Base-by-base conservation (phyloP, 2,329 filamentous ascomycete species). In the Colletotrichum horii region DNA sequence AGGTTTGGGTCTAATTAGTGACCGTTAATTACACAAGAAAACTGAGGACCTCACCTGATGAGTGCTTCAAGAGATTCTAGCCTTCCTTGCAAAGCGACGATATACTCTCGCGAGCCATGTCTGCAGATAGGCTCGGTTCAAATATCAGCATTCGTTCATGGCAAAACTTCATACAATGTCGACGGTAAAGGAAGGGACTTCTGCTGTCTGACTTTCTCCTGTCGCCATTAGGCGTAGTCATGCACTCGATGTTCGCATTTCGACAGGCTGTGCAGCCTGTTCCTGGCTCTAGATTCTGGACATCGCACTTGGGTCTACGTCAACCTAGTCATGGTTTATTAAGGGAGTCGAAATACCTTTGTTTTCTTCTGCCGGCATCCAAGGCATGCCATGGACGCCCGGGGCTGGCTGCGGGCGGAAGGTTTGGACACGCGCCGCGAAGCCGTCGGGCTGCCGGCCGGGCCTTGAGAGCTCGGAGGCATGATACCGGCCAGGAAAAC, bases 271-370 rank as follows among this genome's bases (percentile, higher is more conserved):
- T 52, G 6, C 43, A 52, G 43, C 43, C 43, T 52, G n/a, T 52
- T 22, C 43, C 43, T 14, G 43, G 43, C n/a, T 52, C 6, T 4
- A 52, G 43, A 22, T 14, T 52, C 43, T 52, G 43, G 22, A 52
- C 43, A 52, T 52, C 43, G 43, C 43, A 52, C 43, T 52, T 1
- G 1, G 43, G 1, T 14, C n/a, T 22, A 7, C n/a, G 43, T 52
- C 43, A 52, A 1, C 1, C n/a, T 52, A 2, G n/a, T 3, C 43
- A 52, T 52, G 0, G 12, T 11, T 52, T 22, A 14, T 11, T 0
- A 22, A 22, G n/a, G 0, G 0, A 2, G 11, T 52, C 0, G 6
- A 52, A 0, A 4, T 52, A 22, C 43, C 43, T 52, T 52, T 14
- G 11, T 52, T 52, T 52, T 52, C 43, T 52, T 52, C 22, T 52